These are phyloP conservation scores for Dioscorea cayenensis DNA, from an alignment of 116 monocot species.

Conservation along the genomic window DNA sequence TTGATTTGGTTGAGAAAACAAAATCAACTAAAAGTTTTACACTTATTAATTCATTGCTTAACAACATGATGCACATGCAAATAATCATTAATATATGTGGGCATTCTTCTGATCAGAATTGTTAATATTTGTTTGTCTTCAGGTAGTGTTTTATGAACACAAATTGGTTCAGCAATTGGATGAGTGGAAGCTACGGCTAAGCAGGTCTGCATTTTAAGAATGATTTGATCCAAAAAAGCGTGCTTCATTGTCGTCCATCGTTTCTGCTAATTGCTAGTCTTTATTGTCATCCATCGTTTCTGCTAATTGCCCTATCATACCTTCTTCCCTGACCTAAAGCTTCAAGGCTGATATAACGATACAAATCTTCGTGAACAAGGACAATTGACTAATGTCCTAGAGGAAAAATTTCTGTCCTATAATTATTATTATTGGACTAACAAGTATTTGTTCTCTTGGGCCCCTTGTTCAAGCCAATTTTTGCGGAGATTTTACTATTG, in stretches of 20 bases:
- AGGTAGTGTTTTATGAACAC: conserved; percentile 91
- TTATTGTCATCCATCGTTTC: neutral
- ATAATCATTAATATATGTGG: no score
- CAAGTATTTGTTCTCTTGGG: no score
- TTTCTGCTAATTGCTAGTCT: conserved; percentile 45
- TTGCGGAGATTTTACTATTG: no score
- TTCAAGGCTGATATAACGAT: conserved; percentile 77
- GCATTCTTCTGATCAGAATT: no score
- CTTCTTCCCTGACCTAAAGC: conserved; percentile 82
- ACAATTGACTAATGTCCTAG: neutral
- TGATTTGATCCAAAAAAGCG: neutral
- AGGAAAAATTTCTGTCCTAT: no score
- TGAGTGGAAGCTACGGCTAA: conserved; percentile 72
- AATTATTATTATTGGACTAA: no score
- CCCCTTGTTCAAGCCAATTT: no score
- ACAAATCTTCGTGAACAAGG: conserved; percentile 60
- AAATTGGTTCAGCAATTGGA: conserved; percentile 77
- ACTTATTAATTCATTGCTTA: no score
- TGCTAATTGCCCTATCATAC: conserved; percentile 68
- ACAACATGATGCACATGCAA: no score
- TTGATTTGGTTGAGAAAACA: neutral
- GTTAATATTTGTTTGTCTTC: conserved; percentile 9
- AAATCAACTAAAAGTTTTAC: no score
- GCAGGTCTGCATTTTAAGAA: conserved; percentile 37
- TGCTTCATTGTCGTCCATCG: neutral